A percentile compares a stretch with the other conserved stretches of the same genome.
Conservation (phyloP, 2,329 filamentous ascomycete genomes). For the Curvularia sp. region DNA sequence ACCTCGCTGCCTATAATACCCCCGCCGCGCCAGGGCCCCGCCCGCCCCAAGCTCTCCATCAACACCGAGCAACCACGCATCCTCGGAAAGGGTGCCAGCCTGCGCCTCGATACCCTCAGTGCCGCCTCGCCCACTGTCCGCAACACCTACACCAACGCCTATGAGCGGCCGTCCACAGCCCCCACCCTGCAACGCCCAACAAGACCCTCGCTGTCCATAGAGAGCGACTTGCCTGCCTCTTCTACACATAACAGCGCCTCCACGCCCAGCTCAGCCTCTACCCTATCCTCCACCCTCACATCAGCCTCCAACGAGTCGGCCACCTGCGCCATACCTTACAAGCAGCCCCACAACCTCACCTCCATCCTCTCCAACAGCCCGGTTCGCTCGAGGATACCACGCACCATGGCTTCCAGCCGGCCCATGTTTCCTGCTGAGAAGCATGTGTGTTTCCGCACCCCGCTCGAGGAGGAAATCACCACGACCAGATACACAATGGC, state of each 20-base stretch:
- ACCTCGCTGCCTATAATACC: constrained; percentile 57
- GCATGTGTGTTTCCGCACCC: constrained; percentile 63
- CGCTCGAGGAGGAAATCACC: constrained; percentile 66
- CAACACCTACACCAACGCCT: constrained; percentile 69
- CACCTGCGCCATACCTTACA: constrained; percentile 53
- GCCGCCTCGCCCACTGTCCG: constrained; percentile 66
- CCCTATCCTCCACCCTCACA: constrained; percentile 51
- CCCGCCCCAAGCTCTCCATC: constrained; percentile 66
- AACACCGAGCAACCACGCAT: constrained; percentile 62
- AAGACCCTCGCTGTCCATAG: constrained; percentile 45
- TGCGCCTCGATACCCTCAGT: constrained; percentile 62
- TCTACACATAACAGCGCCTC: constrained; percentile 27
- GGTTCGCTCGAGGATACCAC: constrained; percentile 45
- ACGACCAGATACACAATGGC: constrained; percentile 63
- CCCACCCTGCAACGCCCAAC: constrained; percentile 35
- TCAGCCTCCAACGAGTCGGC: constrained; percentile 52
- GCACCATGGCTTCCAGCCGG: constrained; percentile 53
- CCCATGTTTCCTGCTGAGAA: constrained; percentile 64
- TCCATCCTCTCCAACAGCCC: constrained; percentile 59
- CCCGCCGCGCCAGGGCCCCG: constrained; percentile 40
- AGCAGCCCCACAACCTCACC: constrained; percentile 54
- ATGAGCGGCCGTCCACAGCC: constrained; percentile 53
- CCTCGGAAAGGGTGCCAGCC: constrained; percentile 62
- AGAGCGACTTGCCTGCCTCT: constrained; percentile 36
- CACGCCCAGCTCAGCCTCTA: constrained; percentile 49